Base-by-base conservation (phyloP, 1,139 yeast genomes). In the Pichia sp. region DNA sequence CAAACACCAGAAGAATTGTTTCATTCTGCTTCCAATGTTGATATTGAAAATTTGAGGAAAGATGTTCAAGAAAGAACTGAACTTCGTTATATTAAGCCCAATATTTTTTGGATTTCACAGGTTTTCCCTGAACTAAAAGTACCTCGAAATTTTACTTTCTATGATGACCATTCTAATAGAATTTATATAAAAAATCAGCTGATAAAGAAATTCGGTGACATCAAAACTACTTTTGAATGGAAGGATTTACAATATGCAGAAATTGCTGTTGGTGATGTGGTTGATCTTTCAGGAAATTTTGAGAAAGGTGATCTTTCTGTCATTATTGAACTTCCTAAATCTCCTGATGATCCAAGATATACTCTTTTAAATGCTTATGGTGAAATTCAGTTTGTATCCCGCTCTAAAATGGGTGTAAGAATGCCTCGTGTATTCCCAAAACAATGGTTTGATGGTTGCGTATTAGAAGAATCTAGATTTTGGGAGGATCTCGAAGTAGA, bases 341-440 rank as follows among this genome's bases (percentile, higher is more conserved):
- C 59, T 5, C 51, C 61, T 2, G 59, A 57, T 25, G 76, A 72
- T 46, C 70, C 74, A 17, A 58, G 76, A 28, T 81, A 74, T 50
- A 72, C 83, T 0, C 69, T 77, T 45, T 63, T 78, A 37, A 71
- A 72, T 44, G 66, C 69, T 32, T 71, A 70, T 44, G 91, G 93
- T 4, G 74, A 69, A 36, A 60, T 82, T 6, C 53, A 65, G 1
- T 77, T 71, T 60, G 71, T 71, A 1, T 62, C 72, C 11, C 69
- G 68, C 44, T 56, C 62, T n/a, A 57, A 60, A 11, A 69, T 81
- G 38, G 63, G 64, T 34, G 55, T 74, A 28, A 63, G 88, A 41
- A 61, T 82, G 10, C 88, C 89, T 1, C 57, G 62, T 3, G 68
- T 74, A 3, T 63, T 76, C 31, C 79, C 80, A 0, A 45, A 49